These are phyloP conservation scores for Termitomyces sp. DNA, from an alignment of 768 basidiomycete species.

Conservation along the genomic window DNA sequence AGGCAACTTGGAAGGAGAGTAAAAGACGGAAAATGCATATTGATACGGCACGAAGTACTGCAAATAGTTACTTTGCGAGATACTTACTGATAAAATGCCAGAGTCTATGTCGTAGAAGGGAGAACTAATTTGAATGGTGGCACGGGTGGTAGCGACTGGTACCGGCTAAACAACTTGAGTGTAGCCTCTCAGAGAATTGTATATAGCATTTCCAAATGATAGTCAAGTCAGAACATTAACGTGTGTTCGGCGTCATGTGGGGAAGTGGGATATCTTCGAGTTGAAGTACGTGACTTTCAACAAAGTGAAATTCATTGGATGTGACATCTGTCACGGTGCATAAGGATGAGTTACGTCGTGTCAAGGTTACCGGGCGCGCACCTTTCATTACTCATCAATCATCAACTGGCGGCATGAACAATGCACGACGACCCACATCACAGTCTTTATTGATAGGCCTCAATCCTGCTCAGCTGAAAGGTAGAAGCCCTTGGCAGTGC, in stretches of 20 bases:
- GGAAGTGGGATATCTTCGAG: too few species aligned
- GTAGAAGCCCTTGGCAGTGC: background rate
- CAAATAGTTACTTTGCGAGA: background rate
- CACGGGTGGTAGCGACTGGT: too few species aligned
- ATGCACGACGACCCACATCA: conserved; percentile 21
- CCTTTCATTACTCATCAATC: too few species aligned
- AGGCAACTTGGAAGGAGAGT: background rate
- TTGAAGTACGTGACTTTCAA: too few species aligned
- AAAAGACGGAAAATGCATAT: background rate
- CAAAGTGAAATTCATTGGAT: too few species aligned
- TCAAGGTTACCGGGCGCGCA: background rate
- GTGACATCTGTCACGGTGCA: background rate
- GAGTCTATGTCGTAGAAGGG: background rate
- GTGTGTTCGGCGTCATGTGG: too few species aligned
- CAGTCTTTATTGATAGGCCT: conserved; percentile 38
- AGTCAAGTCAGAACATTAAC: too few species aligned
- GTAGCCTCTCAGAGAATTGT: too few species aligned
- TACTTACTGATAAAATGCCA: too few species aligned
- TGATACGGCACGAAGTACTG: background rate
- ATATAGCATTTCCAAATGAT: too few species aligned
- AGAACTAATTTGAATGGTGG: too few species aligned
- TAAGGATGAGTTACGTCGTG: background rate
- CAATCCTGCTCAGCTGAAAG: conserved; percentile 12
- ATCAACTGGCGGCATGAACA: background rate
- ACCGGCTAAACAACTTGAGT: too few species aligned